These are phyloP conservation scores for Leccinum variicolor DNA, from an alignment of 768 basidiomycete genomes.

Conservation along the genomic window DNA sequence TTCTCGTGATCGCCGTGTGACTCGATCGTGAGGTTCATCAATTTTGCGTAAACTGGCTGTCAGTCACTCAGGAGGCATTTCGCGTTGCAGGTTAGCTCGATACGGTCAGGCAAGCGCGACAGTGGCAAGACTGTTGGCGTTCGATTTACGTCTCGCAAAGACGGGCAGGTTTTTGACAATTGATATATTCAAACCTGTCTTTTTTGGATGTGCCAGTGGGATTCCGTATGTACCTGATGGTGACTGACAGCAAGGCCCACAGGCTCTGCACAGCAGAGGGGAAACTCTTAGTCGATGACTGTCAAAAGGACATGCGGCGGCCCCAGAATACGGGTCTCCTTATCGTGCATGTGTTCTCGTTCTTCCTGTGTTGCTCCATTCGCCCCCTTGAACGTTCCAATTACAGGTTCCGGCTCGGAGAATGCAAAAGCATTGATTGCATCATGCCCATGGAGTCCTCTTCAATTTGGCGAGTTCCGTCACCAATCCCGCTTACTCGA, in stretches of 20 bases:
- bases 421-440: not conserved
- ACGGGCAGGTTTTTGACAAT: constrained; percentile 2
- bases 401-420: not conserved
- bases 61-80: constrained; percentile 6
- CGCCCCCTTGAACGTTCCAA: constrained; percentile 25
- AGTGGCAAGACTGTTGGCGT: constrained; percentile 8
- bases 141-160: constrained; percentile 21
- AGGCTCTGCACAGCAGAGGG: not conserved
- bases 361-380: constrained; percentile 4
- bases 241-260: constrained; percentile 1
- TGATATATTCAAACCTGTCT: constrained; percentile 9
- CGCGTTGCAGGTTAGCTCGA: not conserved
- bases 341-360: not conserved
- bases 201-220: not conserved
- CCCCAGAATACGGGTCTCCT: constrained; percentile 19
- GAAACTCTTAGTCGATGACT: not conserved
- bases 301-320: constrained; percentile 19
- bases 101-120: not conserved
- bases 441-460: not conserved
- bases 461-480: constrained; percentile 1
- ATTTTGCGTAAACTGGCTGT: constrained; percentile 6
- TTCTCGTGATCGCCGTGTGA: constrained; percentile 10
- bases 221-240: not conserved
- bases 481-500: not conserved
- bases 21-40: not conserved